Conservation (phyloP, 352 stramenopile genomes). For the Phytophthora litchii region DNA sequence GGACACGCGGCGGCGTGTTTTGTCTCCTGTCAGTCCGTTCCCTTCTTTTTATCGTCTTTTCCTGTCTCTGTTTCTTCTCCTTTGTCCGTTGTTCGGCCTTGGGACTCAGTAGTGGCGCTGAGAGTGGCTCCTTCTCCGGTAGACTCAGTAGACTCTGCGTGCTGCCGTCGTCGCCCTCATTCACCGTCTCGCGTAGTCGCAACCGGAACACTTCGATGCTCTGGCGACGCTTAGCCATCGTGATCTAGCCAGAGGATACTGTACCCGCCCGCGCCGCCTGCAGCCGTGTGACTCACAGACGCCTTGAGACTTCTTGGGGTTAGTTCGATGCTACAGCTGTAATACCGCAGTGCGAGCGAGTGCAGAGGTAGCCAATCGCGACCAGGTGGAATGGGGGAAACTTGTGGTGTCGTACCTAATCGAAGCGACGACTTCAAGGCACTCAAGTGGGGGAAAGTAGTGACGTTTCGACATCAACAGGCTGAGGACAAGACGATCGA, state of each 20-base stretch:
- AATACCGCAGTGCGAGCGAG: not conserved
- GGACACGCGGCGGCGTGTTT: not conserved
- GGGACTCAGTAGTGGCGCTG: not conserved
- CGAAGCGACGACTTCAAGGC: not conserved
- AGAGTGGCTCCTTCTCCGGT: conserved; percentile 20
- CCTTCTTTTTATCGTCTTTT: not conserved
- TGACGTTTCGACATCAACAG: not conserved
- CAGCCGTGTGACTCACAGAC: not conserved
- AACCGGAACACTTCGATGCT: conserved; percentile 77
- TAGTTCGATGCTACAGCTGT: conserved; percentile 6
- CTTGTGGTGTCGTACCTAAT: conserved; percentile 1
- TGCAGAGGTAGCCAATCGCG: conserved; percentile 23
- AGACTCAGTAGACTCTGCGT: conserved; percentile 28
- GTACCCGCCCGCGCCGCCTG: not conserved
- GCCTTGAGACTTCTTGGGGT: not conserved
- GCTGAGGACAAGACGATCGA: no score
- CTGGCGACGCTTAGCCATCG: conserved; percentile 34
- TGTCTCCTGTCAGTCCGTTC: conserved; percentile 4
- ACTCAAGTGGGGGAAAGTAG: not conserved
- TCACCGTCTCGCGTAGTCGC: conserved; percentile 66
- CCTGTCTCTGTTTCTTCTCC: conserved; percentile 8
- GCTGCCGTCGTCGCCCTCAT: conserved; percentile 54
- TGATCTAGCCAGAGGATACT: not conserved
- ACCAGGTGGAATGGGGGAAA: conserved; percentile 23
- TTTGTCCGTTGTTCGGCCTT: not conserved